phyloP scores from a whole-genome alignment of 768 basidiomycete genomes.

The Leccinellum rugosiceps region DNA sequence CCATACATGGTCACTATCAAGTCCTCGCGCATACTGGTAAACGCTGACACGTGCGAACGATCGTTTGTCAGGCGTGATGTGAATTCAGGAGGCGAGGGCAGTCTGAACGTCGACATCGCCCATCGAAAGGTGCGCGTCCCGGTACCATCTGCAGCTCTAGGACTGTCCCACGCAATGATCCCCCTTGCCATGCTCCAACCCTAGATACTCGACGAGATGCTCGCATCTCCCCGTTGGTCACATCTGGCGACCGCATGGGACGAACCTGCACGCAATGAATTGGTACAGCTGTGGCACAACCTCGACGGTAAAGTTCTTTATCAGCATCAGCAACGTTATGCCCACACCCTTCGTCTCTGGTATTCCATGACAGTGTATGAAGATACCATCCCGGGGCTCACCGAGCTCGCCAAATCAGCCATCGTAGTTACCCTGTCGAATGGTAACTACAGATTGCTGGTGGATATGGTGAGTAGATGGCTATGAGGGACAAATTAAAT shows the following conservation, averaged over 20 bases:
- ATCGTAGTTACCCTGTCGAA: slow-evolving; percentile 60
- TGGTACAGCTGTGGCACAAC: slow-evolving; percentile 60
- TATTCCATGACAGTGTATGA: slow-evolving; percentile 56
- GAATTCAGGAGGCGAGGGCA: slow-evolving; percentile 44
- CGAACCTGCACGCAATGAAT: slow-evolving; percentile 38
- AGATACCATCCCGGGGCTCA: slow-evolving; percentile 48
- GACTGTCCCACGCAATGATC: background rate
- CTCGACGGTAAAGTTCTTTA: slow-evolving; percentile 40
- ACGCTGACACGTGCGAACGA: background rate
- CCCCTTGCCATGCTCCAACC: background rate
- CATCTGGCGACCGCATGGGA: slow-evolving; percentile 45
- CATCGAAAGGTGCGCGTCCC: slow-evolving; percentile 46
- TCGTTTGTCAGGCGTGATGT: slow-evolving; percentile 36
- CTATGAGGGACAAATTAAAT: background rate
- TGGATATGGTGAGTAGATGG: slow-evolving; percentile 49
- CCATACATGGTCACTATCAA: background rate
- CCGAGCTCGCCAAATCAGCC: slow-evolving; percentile 46
- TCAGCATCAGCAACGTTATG: background rate
- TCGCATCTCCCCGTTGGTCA: slow-evolving; percentile 48
- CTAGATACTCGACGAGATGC: slow-evolving; percentile 58
- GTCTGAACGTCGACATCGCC: slow-evolving; percentile 50
- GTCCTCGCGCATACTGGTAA: background rate
- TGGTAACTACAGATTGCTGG: slow-evolving; percentile 56
- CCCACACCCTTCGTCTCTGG: slow-evolving; percentile 7
- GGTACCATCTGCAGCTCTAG: background rate